phyloP scores from a whole-genome alignment of 1,139 yeast species.

The Hyphopichia pseudoburtonii region DNA sequence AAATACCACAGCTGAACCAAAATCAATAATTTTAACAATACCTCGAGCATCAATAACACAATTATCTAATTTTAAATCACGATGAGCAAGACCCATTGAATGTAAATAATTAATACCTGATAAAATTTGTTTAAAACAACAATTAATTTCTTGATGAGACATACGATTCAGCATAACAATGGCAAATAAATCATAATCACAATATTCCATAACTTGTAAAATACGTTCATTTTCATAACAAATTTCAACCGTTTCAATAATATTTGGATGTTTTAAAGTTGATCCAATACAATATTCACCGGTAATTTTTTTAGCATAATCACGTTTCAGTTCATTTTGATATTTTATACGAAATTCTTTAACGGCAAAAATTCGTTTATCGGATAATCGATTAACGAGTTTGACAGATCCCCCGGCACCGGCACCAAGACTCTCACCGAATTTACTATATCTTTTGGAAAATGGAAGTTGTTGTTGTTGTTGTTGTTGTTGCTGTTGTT shows the following conservation, averaged over 20 bases:
- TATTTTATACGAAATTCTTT: constrained; percentile 85
- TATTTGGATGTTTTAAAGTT: constrained; percentile 89
- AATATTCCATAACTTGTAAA: constrained; percentile 96
- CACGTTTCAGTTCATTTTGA: constrained; percentile 75
- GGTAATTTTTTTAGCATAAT: constrained; percentile 89
- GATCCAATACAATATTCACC: constrained; percentile 97
- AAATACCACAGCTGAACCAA: constrained; percentile 92
- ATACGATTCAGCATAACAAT: constrained; percentile 96
- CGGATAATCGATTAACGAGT: constrained; percentile 66
- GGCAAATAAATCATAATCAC: constrained; percentile 94
- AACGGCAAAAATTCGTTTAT: constrained; percentile 80
- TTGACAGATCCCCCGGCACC: constrained; percentile 96
- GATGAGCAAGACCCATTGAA: constrained; percentile 84
- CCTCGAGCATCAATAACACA: constrained; percentile 87
- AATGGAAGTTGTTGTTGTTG: constrained; percentile 49
- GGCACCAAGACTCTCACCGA: constrained; percentile 87
- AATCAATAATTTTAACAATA: constrained; percentile 86
- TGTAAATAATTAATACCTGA: constrained; percentile 83
- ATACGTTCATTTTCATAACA: constrained; percentile 83
- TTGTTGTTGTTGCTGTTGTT: constrained; percentile 46
- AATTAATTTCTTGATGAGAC: constrained; percentile 80
- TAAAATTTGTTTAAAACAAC: constrained; percentile 85
- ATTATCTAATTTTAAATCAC: constrained; percentile 90
- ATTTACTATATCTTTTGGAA: constrained; percentile 74
- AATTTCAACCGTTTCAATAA: constrained; percentile 90